Evolutionary conservation across 2,329 filamentous ascomycete genomes (phyloP).

Genomic region (Penicillium paneum): DNA sequence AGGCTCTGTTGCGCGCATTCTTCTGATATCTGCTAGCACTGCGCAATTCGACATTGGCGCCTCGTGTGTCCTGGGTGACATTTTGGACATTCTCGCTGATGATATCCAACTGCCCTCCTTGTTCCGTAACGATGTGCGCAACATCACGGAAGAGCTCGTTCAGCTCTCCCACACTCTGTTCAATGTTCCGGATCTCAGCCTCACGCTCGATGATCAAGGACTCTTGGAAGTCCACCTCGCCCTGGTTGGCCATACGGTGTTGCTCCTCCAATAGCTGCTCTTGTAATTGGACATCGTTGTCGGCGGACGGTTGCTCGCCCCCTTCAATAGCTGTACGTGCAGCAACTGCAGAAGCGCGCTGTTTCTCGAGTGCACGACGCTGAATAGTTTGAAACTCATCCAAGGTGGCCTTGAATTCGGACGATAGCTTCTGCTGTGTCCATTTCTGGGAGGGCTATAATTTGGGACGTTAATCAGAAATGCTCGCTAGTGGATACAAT

Average conservation of each 20-base stretch:
- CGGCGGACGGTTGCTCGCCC: conserved; percentile 26
- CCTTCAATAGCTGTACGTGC: conserved; percentile 76
- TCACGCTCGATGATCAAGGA: conserved; percentile 93
- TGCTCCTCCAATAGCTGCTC: conserved; percentile 72
- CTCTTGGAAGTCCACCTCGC: conserved; percentile 97
- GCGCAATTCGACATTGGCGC: conserved; percentile 80
- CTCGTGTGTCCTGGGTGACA: conserved; percentile 74
- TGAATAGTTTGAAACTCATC: conserved; percentile 93
- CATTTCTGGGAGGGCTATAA: conserved; percentile 87
- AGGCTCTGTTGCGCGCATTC: conserved; percentile 90
- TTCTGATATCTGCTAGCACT: conserved; percentile 90
- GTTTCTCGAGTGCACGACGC: conserved; percentile 83
- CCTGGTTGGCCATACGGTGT: conserved; percentile 78
- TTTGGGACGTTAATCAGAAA: conserved; percentile 11
- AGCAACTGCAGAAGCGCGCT: conserved; percentile 79
- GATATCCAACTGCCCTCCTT: conserved; percentile 82
- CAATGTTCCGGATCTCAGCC: conserved; percentile 94
- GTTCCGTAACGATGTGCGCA: conserved; percentile 93
- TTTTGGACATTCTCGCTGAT: conserved; percentile 86
- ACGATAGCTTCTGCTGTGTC: conserved; percentile 89
- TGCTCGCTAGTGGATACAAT: not conserved
- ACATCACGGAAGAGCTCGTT: conserved; percentile 97
- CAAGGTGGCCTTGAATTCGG: conserved; percentile 85
- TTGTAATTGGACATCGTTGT: conserved; percentile 51
- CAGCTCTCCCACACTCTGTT: conserved; percentile 90